Evolutionary conservation across 2,329 filamentous ascomycete species (phyloP), one percentile per base, ranked within the genome.

Genomic region (Lecanosticta acicola): DNA sequence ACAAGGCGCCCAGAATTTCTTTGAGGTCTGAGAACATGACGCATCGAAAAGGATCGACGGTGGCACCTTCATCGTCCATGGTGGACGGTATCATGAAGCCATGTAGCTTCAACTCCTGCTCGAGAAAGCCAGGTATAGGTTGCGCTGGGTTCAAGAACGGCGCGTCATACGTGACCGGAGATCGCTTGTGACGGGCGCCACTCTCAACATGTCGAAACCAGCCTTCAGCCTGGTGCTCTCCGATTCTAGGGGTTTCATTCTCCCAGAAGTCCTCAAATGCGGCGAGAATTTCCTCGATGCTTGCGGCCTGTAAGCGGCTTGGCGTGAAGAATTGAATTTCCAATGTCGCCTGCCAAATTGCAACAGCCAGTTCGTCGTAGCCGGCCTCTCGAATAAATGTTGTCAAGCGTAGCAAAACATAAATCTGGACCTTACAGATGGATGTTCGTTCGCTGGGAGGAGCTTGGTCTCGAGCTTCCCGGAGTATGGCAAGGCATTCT

Each of bases 231-330:
- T 71, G 73, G 1, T 68, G 59, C 56, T 97, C 91, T 8, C 91
- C 91, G 43, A 95, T 77, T 4, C 91, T 79, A 0, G 85, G 72
- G 0, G 80, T 75, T 60, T 96, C 91, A 46, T 81, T 86, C 48
- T 95, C 88, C 93, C 93, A 97, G 53, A 93, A 95, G 2, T 82
- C 75, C 39, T 78, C 71, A 50, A 95, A 85, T 0, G 58, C 56
- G 36, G 20, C 67, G 11, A 50, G 53, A 1, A 38, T 37, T 8
- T 45, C 44, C 39, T 40, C 53, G 24, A 16, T 54, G 36, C 17
- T 35, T 7, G 41, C 36, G 9, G 8, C 18, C 3, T 7, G 46
- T 14, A 43, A 17, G 8, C 34, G 36, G 8, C 43, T 14, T 2
- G 85, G 81, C 2, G 72, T 72, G 38, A 80, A 80, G 48, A 88